Percentiles rank a stretch among this genome's conserved stretches.
phyloP scores from a whole-genome alignment of 1,139 yeast species.

The Blastobotrys serpentis region DNA sequence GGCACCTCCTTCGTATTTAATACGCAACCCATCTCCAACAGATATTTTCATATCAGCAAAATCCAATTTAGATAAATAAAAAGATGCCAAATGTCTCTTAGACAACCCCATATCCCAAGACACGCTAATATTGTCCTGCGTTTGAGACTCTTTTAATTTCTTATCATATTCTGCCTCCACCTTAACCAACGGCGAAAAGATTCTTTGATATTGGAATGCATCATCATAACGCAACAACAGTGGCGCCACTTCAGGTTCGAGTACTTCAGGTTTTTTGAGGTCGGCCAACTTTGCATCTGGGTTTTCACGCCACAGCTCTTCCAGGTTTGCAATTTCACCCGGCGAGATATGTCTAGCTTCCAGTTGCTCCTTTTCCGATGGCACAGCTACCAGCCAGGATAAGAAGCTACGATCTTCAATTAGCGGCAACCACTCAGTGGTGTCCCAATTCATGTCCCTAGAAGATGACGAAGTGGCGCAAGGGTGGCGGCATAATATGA shows the following conservation, averaged over 20 bases:
- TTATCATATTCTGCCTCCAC: slow-evolving; percentile 80
- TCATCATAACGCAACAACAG: slow-evolving; percentile 75
- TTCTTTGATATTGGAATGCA: slow-evolving; percentile 81
- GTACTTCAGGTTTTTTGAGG: slow-evolving; percentile 50
- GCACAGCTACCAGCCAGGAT: slow-evolving; percentile 76
- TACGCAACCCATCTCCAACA: slow-evolving; percentile 80
- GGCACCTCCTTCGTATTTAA: slow-evolving; percentile 45
- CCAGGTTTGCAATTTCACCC: slow-evolving; percentile 69
- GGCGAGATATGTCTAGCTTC: slow-evolving; percentile 56
- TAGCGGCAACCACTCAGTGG: slow-evolving; percentile 82
- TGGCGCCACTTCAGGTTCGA: slow-evolving; percentile 64
- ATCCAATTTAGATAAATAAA: slow-evolving; percentile 66
- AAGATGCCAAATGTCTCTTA: slow-evolving; percentile 66
- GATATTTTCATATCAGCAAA: slow-evolving; percentile 68
- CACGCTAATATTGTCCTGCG: slow-evolving; percentile 70
- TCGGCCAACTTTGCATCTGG: slow-evolving; percentile 60
- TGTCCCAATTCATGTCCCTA: slow-evolving; percentile 68
- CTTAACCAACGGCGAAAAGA: slow-evolving; percentile 81
- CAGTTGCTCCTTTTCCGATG: slow-evolving; percentile 62
- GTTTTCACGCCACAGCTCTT: slow-evolving; percentile 77
- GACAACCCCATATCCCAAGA: slow-evolving; percentile 73
- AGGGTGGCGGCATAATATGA: slow-evolving; percentile 82
- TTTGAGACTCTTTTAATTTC: slow-evolving; percentile 73
- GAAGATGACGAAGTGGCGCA: slow-evolving; percentile 63
- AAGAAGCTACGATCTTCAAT: slow-evolving; percentile 77